A percentile compares a stretch with the other conserved stretches of the same genome.
Evolutionary conservation across 2,329 filamentous ascomycete species (phyloP).

Genomic region (Drechslerella stenobrocha): DNA sequence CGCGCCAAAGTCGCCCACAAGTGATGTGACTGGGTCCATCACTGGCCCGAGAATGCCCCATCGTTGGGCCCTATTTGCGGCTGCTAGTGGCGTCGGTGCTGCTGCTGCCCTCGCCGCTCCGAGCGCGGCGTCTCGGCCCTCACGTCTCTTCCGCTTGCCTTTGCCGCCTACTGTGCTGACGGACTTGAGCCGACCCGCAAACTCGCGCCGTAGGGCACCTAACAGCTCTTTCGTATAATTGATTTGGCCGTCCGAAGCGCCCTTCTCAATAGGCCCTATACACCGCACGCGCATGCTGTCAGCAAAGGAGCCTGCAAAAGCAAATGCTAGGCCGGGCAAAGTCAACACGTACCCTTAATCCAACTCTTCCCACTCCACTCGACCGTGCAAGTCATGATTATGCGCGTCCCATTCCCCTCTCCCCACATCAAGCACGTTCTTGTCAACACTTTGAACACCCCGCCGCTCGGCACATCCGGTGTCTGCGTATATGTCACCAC

Average conservation of each 20-base stretch:
- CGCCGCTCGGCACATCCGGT: constrained; percentile 92
- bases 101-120: constrained; percentile 57
- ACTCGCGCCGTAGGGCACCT: constrained; percentile 70
- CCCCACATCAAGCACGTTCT: constrained; percentile 94
- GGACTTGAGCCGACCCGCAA: constrained; percentile 66
- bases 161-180: constrained; percentile 56
- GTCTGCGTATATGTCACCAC: constrained; percentile 83
- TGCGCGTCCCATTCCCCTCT: constrained; percentile 62
- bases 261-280: constrained; percentile 90
- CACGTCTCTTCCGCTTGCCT: constrained; percentile 58
- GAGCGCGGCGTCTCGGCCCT: constrained; percentile 61
- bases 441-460: constrained; percentile 87
- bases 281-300: no score
- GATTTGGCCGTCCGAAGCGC: constrained; percentile 84
- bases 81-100: constrained; percentile 52
- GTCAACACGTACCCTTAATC: constrained; percentile 73
- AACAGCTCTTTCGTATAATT: constrained; percentile 81
- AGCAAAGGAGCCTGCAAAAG: no score
- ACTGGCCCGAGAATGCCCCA: constrained; percentile 54
- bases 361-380: constrained; percentile 99
- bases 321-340: no score
- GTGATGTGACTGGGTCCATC: constrained; percentile 53
- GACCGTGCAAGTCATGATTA: constrained; percentile 85
- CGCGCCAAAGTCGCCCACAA: constrained; percentile 65
- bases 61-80: constrained; percentile 39